These are phyloP conservation scores for Ophiocordyceps camponoti-floridani DNA, from an alignment of 2,329 filamentous ascomycete species.

Conservation along the genomic window DNA sequence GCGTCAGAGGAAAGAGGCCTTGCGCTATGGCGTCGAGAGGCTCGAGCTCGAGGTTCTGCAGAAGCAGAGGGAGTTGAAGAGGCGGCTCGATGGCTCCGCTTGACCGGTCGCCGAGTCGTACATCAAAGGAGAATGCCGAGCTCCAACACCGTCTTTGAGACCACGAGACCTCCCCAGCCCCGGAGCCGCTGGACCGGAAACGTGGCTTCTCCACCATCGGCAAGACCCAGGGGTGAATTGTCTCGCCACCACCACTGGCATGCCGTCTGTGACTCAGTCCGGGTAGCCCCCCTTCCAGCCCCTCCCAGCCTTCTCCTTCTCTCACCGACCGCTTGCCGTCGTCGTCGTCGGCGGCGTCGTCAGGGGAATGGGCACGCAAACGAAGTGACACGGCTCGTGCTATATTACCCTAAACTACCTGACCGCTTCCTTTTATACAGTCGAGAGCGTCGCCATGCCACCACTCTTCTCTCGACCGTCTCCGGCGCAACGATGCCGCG, in stretches of 20 bases:
- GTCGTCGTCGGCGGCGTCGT: neutral
- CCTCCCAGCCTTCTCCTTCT: neutral
- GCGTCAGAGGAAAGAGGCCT: constrained; percentile 63
- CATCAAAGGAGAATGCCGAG: no score
- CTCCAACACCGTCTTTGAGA: neutral
- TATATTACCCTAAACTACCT: neutral
- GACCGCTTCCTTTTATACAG: neutral
- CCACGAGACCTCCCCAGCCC: neutral
- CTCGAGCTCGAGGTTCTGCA: constrained; percentile 76
- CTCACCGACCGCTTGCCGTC: neutral
- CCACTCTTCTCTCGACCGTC: neutral
- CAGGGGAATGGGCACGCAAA: neutral
- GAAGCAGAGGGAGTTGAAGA: constrained; percentile 40
- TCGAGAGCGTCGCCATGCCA: neutral
- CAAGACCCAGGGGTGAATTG: neutral
- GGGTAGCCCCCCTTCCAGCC: neutral
- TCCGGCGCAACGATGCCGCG: neutral
- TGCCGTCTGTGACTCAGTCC: neutral
- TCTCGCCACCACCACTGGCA: neutral
- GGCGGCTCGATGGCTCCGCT: constrained; percentile 16
- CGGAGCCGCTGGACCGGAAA: neutral
- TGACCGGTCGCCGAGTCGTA: no score
- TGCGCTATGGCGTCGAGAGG: constrained; percentile 74
- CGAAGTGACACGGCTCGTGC: neutral
- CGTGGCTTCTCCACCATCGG: neutral